phyloP scores from a whole-genome alignment of 371 early-diverging fungal genomes.

The Mortierella sp. region DNA sequence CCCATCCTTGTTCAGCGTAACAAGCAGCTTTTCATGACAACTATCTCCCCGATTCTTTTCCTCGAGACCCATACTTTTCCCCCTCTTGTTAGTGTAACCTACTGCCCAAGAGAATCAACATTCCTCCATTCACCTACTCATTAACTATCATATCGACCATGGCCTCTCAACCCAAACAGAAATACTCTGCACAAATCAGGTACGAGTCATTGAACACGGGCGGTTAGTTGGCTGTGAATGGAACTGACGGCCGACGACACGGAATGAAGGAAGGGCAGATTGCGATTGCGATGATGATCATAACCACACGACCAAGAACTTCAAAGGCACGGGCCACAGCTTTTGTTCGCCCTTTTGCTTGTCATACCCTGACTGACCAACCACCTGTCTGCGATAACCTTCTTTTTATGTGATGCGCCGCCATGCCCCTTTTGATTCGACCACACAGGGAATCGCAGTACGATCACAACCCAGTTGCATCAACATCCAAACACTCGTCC shows the following conservation, averaged over 20 bases:
- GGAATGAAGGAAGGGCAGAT: neutral
- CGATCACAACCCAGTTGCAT: constrained; percentile 30
- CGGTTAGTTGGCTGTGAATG: neutral
- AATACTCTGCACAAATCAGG: constrained; percentile 39
- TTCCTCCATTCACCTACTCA: no score
- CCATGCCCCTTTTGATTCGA: neutral
- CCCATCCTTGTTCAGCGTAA: no score
- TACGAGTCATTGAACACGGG: constrained; percentile 4
- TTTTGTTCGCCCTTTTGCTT: neutral
- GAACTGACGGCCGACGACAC: neutral
- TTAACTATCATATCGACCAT: constrained; percentile 1
- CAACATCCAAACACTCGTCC: constrained; percentile 6
- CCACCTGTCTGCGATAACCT: no score
- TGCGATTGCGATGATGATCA: no score
- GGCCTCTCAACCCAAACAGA: constrained; percentile 9
- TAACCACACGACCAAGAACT: no score
- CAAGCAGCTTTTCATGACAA: no score
- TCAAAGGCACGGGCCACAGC: neutral
- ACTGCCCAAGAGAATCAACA: no score
- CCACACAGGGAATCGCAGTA: constrained; percentile 38
- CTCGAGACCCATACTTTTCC: no score
- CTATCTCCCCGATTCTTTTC: no score
- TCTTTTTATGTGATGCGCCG: neutral
- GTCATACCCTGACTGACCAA: neutral
- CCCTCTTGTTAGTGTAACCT: no score